Base-by-base conservation (phyloP, 495 filamentous ascomycete genomes). In the Pyronema omphalodes region DNA sequence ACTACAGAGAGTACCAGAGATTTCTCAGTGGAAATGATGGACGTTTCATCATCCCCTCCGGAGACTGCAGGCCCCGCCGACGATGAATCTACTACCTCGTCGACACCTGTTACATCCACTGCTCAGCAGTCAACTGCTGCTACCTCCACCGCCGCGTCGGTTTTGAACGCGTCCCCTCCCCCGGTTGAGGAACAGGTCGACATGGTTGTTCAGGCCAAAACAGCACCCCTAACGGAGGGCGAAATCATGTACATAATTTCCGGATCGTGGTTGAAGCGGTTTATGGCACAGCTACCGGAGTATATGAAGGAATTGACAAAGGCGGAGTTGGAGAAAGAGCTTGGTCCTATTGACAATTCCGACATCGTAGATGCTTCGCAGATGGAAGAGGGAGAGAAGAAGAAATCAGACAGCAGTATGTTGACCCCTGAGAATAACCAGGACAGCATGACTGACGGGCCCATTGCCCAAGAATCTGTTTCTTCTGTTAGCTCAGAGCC, bases 301-400 rank as follows among this genome's bases (percentile, higher is more conserved):
- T 68, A 44, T 35, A 55, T 29, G 9, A 23, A 76, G 3, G 74
- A 80, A 15, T 65, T 69, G 29, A 61, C 67, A 46, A 75, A 74
- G 57, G 84, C 88, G 60, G 75, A 78, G 46, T 71, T 74, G 34
- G 79, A 84, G 54, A 78, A 74, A 9, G 71, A 79, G 9, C 74
- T 91, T 36, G 88, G 87, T 2, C 85, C 85, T 0, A 79, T 96
- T 33, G 87, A 95, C 69, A 96, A 94, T 64, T 78, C 83, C 5
- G 84, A 86, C 58, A 76, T 81, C 9, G 50, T 64, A 4, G 69
- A 74, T 48, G 54, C 55, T 37, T 40, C 34, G 15, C 56, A 67
- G 34, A 44, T 57, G 9, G 55, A 64, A 44, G 43, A 52, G 19
- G 8, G 18, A 14, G 48, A 51, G 34, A 51, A 18, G 17, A 52